Evolutionary conservation across 768 basidiomycete species (phyloP).

Genomic region (Podaxis sp.): DNA sequence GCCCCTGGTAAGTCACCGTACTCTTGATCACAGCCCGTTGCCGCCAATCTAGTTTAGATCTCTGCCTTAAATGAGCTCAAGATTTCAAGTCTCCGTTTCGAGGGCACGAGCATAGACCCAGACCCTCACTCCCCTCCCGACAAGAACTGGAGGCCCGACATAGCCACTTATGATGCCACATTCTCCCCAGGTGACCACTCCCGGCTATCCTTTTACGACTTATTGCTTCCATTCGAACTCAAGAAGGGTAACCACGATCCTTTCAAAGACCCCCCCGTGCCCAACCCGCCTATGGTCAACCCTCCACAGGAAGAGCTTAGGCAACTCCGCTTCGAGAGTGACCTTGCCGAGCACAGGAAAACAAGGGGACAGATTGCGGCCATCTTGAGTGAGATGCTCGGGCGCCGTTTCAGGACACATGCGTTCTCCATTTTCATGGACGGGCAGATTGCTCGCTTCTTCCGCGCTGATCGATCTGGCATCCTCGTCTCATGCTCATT

Average conservation of each 20-base stretch:
- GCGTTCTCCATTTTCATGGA: constrained; percentile 28
- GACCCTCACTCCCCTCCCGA: no score
- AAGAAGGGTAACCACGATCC: constrained; percentile 18
- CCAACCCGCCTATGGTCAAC: neutral
- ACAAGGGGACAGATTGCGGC: constrained; percentile 25
- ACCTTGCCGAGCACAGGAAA: neutral
- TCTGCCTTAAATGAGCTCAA: no score
- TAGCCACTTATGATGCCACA: no score
- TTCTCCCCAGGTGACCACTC: neutral
- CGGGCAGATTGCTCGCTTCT: constrained; percentile 25
- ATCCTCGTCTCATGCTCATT: constrained; percentile 29
- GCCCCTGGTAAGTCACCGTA: no score
- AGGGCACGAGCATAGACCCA: no score
- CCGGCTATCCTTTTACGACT: neutral
- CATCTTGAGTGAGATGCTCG: constrained; percentile 21
- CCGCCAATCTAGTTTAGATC: no score
- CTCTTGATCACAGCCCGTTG: no score
- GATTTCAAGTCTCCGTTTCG: no score
- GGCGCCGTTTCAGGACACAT: constrained; percentile 28
- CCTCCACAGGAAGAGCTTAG: no score
- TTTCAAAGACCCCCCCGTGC: constrained; percentile 12
- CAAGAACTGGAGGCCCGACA: no score
- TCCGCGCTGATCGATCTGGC: constrained; percentile 34
- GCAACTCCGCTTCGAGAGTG: neutral
- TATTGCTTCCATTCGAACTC: constrained; percentile 16